Evolutionary conservation across 208 protist species (phyloP).

Genomic region (Crithidia thermophila): DNA sequence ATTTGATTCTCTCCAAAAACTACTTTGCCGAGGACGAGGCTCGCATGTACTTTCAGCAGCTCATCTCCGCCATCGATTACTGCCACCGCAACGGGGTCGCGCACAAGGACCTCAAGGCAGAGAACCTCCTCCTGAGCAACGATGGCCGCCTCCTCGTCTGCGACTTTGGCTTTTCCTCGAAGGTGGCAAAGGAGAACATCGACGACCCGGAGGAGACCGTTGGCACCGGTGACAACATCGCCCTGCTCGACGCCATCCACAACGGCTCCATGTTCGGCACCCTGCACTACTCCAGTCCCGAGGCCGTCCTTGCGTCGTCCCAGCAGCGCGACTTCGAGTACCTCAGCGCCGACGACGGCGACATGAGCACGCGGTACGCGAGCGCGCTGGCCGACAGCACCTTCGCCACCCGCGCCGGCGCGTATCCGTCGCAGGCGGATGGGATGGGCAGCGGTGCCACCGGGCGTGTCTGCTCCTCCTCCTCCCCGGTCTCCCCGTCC

Average conservation of each 20-base stretch:
- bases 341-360: slow-evolving; percentile 4
- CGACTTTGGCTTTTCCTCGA: slow-evolving; percentile 92
- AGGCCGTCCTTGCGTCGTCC: slow-evolving; percentile 58
- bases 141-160: slow-evolving; percentile 81
- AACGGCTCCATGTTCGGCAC: slow-evolving; percentile 61
- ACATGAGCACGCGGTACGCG: slow-evolving; percentile 4
- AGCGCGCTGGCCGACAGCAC: slow-evolving; percentile 3
- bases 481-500: slow-evolving; percentile 6
- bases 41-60: slow-evolving; percentile 93
- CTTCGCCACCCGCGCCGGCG: background rate
- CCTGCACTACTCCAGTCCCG: slow-evolving; percentile 87
- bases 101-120: slow-evolving; percentile 91
- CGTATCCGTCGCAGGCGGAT: slow-evolving; percentile 7
- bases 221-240: slow-evolving; percentile 38
- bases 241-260: slow-evolving; percentile 34
- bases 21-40: slow-evolving; percentile 88
- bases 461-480: slow-evolving; percentile 1
- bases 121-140: slow-evolving; percentile 85
- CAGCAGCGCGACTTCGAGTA: slow-evolving; percentile 16
- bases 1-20: slow-evolving; percentile 88
- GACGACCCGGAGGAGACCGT: slow-evolving; percentile 53
- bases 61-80: slow-evolving; percentile 95
- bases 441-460: background rate
- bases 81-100: slow-evolving; percentile 91
- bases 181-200: slow-evolving; percentile 50